These are phyloP conservation scores for Fusarium nelsonii DNA, from an alignment of 2,329 filamentous ascomycete genomes.

Conservation along the genomic window DNA sequence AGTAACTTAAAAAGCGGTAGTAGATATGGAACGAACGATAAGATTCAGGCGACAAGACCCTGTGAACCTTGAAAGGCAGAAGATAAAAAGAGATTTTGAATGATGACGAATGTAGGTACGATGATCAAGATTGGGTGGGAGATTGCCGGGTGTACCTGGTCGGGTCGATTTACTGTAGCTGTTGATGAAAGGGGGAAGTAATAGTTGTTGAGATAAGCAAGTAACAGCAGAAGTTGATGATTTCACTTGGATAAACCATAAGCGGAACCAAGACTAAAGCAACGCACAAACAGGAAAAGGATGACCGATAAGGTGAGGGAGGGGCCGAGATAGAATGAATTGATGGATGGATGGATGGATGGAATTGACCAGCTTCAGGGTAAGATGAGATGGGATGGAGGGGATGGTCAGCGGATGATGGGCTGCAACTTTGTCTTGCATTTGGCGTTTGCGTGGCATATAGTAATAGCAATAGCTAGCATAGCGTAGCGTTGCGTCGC, in stretches of 20 bases:
- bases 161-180: not conserved
- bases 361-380: conserved; percentile 40
- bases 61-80: conserved; percentile 30
- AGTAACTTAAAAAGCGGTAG: conserved; percentile 15
- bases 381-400: conserved; percentile 22
- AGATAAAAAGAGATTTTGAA: conserved; percentile 32
- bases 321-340: conserved; percentile 19
- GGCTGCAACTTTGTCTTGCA: conserved; percentile 19
- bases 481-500: not conserved
- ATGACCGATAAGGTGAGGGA: conserved; percentile 33
- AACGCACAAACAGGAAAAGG: conserved; percentile 6
- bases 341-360: conserved; percentile 20
- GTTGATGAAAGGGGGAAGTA: conserved; percentile 24
- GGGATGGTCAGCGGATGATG: conserved; percentile 38
- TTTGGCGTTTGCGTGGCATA: conserved; percentile 16
- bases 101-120: conserved; percentile 28
- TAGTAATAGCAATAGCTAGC: not conserved
- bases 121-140: conserved; percentile 23
- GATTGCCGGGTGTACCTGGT: conserved; percentile 28
- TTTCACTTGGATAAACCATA: conserved; percentile 13
- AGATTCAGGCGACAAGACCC: conserved; percentile 20
- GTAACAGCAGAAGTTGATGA: conserved; percentile 1
- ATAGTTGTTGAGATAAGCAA: conserved; percentile 24
- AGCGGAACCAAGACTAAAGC: conserved; percentile 8
- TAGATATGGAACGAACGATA: not conserved